Percentiles rank a stretch among this genome's conserved stretches.
These are phyloP conservation scores for Saccharomycopsis selenospora DNA, from an alignment of 805 yeast genomes.

Conservation along the genomic window DNA sequence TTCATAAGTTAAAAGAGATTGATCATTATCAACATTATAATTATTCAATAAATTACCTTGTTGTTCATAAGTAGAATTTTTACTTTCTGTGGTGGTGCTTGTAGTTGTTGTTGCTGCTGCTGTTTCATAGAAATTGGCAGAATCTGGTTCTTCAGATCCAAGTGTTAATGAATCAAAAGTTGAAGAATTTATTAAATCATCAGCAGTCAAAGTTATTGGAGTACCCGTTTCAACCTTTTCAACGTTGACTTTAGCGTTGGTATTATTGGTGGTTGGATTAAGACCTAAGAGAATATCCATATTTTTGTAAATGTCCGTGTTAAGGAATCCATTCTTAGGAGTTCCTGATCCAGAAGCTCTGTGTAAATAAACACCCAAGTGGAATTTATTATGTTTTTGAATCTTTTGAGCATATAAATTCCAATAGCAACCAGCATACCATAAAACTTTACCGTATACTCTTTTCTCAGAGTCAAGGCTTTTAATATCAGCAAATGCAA, in stretches of 20 bases:
- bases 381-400: constrained; percentile 34
- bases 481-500: constrained; percentile 43
- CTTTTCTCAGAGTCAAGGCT: constrained; percentile 39
- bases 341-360: constrained; percentile 37
- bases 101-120: neutral
- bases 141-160: neutral
- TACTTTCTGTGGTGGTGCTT: neutral
- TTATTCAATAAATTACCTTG: constrained; percentile 1
- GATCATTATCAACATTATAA: constrained; percentile 20
- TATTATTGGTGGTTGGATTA: neutral
- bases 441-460: constrained; percentile 43
- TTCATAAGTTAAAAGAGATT: constrained; percentile 35
- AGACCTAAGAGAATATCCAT: constrained; percentile 13
- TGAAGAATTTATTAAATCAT: constrained; percentile 8
- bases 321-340: constrained; percentile 34
- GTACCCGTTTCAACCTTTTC: neutral
- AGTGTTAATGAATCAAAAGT: constrained; percentile 7
- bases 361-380: constrained; percentile 51
- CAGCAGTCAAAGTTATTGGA: constrained; percentile 9
- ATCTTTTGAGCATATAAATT: constrained; percentile 46
- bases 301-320: constrained; percentile 32
- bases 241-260: constrained; percentile 17
- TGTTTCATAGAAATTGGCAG: neutral
- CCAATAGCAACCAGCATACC: constrained; percentile 62
- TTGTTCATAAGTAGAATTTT: neutral